A percentile compares a stretch with the other conserved stretches of the same genome.
Evolutionary conservation across 2,329 filamentous ascomycete genomes (phyloP).

Genomic region (Basipetospora chlamydospora): DNA sequence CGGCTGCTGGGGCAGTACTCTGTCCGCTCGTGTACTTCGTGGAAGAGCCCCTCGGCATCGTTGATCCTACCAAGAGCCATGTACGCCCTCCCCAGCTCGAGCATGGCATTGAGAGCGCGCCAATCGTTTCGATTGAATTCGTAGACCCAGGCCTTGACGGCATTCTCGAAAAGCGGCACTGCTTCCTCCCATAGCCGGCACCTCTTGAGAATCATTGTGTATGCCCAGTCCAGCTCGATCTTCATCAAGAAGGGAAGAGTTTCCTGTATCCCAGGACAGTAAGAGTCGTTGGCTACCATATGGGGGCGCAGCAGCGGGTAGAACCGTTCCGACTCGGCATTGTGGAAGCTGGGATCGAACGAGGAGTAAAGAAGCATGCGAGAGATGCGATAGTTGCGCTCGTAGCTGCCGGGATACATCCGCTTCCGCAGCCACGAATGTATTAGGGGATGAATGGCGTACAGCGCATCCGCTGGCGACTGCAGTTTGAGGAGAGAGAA

Average conservation of each 20-base stretch:
- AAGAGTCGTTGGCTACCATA: not conserved
- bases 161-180: not conserved
- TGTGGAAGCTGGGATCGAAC: not conserved
- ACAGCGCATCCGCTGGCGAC: not conserved
- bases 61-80: not conserved
- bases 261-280: not conserved
- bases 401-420: not conserved
- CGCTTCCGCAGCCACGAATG: not conserved
- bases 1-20: not conserved
- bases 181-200: slow-evolving; percentile 4
- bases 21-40: not conserved
- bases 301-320: slow-evolving; percentile 3
- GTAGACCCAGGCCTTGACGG: not conserved
- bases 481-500: slow-evolving; percentile 11
- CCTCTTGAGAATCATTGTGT: slow-evolving; percentile 1
- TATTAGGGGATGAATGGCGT: not conserved
- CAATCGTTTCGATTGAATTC: not conserved
- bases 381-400: not conserved
- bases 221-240: slow-evolving; percentile 3
- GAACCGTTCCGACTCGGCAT: slow-evolving; percentile 2
- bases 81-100: slow-evolving; percentile 1
- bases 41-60: not conserved
- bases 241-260: not conserved
- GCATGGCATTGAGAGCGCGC: not conserved
- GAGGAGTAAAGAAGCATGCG: not conserved